Conservation (phyloP, 495 filamentous ascomycete species). For the Astrocystis sublimbata region DNA sequence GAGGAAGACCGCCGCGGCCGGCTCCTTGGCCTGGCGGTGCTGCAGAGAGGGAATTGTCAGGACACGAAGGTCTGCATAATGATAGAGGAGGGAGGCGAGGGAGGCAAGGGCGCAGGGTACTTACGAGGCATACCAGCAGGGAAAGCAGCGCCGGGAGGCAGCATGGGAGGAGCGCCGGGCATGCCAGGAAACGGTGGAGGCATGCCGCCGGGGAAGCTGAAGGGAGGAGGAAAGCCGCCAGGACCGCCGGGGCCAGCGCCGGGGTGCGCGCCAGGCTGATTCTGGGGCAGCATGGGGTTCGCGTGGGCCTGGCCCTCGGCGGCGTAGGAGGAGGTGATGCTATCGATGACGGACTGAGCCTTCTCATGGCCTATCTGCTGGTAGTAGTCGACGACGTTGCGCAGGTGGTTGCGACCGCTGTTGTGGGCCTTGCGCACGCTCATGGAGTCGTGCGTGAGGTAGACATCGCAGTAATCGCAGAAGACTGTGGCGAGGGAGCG, state of each 20-base stretch:
- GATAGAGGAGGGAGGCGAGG: not conserved
- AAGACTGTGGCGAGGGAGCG: conserved; percentile 34
- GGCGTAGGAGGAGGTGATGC: conserved; percentile 90
- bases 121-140: conserved; percentile 37
- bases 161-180: conserved; percentile 33
- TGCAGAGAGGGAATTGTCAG: conserved; percentile 19
- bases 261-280: conserved; percentile 57
- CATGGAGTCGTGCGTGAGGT: conserved; percentile 99
- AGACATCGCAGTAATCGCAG: conserved; percentile 99
- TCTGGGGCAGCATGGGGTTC: conserved; percentile 77
- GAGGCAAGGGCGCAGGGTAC: conserved; percentile 12
- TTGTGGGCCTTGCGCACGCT: conserved; percentile 99
- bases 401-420: conserved; percentile 90
- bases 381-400: conserved; percentile 98
- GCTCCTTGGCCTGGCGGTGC: conserved; percentile 55
- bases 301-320: conserved; percentile 84
- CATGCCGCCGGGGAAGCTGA: conserved; percentile 35
- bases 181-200: conserved; percentile 42
- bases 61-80: not conserved
- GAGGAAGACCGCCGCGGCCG: conserved; percentile 59
- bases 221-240: conserved; percentile 32
- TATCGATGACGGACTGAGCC: conserved; percentile 96
- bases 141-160: conserved; percentile 30
- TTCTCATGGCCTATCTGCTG: conserved; percentile 99
- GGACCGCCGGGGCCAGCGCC: conserved; percentile 33